Base-by-base conservation (phyloP, 495 filamentous ascomycete species). In the Apiosordaria backusii region DNA sequence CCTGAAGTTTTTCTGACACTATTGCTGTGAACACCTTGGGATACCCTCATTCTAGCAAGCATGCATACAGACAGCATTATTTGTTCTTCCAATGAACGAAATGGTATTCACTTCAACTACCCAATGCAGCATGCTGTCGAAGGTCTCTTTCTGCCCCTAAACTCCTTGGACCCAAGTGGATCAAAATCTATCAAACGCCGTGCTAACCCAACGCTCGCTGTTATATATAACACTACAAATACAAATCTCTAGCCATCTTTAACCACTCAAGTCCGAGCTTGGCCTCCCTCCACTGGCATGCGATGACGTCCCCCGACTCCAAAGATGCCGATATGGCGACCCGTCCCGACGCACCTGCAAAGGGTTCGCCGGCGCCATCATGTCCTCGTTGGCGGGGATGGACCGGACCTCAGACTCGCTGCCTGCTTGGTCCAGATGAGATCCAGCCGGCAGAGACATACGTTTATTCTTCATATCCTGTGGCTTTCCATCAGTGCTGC, bases 231-330 rank as follows among this genome's bases (percentile, higher is more conserved):
- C 10, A 45, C 6, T 45, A 13, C 10, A 13, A 13, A 18, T 45
- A 45, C 35, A 45, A 45, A 10, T 13, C 35, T 2, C 35, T 45
- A 45, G 13, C 5, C 35, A 45, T 45, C 35, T 45, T 15, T 45
- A 45, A 13, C 35, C 10, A 13, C 1, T 63, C 65, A 40, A 76
- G 79, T 25, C 65, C 69, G 68, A 75, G 71, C 55, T 77, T 75
- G 55, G 76, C 75, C 26, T 68, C 72, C 75, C 74, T 9, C 21
- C 72, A 52, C 76, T 78, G 24, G 60, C 60, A n/a, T 66, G 57
- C 16, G 59, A 64, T 26, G 75, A 78, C 1, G 68, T 70, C 4
- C 68, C 65, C 13, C 71, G 68, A 58, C 66, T 70, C 68, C 65
- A 68, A 0, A 68, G 57, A 18, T 70, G 61, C 4, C 67, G 26